Conservation (phyloP, 2,329 filamentous ascomycete species). For the Geosmithia flava region DNA sequence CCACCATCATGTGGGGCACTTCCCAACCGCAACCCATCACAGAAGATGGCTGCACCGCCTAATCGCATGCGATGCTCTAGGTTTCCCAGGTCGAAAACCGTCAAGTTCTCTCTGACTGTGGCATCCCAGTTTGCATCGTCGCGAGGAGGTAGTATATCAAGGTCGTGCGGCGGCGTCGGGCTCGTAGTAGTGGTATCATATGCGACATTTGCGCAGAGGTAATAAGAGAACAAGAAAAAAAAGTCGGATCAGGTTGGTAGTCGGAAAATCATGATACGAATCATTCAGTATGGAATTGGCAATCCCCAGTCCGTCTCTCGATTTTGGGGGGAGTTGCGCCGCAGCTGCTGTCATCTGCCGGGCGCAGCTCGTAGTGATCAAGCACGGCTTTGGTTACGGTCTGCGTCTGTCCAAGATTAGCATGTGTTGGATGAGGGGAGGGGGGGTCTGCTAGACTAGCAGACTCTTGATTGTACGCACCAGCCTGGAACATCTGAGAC, state of each 20-base stretch:
- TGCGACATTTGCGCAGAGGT: slow-evolving; percentile 31
- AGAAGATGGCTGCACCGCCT: no score
- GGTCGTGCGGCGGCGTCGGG: slow-evolving; percentile 46
- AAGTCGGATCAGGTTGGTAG: slow-evolving; percentile 33
- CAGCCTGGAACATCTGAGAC: slow-evolving; percentile 67
- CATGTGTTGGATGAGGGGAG: slow-evolving; percentile 29
- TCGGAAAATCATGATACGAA: slow-evolving; percentile 20
- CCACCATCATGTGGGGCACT: no score
- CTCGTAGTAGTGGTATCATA: slow-evolving; percentile 27
- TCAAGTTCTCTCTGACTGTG: slow-evolving; percentile 37
- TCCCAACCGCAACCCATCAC: no score
- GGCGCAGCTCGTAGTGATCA: slow-evolving; percentile 39
- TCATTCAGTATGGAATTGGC: slow-evolving; percentile 24
- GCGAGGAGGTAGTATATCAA: slow-evolving; percentile 55
- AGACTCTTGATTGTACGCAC: slow-evolving; percentile 39
- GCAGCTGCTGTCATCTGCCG: slow-evolving; percentile 28
- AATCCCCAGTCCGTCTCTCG: slow-evolving; percentile 38
- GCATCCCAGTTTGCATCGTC: slow-evolving; percentile 69
- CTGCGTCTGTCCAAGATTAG: slow-evolving; percentile 58
- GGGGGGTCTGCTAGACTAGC: background rate
- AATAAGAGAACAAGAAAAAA: slow-evolving; percentile 43
- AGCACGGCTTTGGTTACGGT: slow-evolving; percentile 57
- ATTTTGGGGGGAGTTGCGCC: slow-evolving; percentile 21
- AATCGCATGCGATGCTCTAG: background rate
- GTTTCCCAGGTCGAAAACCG: slow-evolving; percentile 50